Conservation (phyloP, 192 early-diverging fungal species). For the Jimgerdemannia flammicorona region DNA sequence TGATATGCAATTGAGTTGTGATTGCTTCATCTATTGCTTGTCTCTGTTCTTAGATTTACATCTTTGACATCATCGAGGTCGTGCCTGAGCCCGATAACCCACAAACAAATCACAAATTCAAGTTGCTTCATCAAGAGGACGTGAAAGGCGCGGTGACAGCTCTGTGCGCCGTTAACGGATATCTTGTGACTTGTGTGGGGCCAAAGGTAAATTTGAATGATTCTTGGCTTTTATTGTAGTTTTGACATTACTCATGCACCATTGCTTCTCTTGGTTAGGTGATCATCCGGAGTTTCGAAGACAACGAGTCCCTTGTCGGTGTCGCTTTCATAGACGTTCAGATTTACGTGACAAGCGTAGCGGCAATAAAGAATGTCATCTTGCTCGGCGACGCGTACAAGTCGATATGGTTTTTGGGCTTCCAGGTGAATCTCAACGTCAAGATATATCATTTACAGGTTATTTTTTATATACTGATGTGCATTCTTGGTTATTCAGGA, state of each 20-base stretch:
- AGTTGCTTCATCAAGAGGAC: slow-evolving; percentile 77
- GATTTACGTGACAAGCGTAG: slow-evolving; percentile 80
- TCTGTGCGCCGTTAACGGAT: slow-evolving; percentile 80
- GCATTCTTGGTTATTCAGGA: slow-evolving; percentile 47
- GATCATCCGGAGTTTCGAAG: slow-evolving; percentile 82
- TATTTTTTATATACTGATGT: neutral
- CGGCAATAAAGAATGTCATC: slow-evolving; percentile 84
- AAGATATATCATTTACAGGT: neutral
- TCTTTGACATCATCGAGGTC: slow-evolving; percentile 96
- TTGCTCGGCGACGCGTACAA: slow-evolving; percentile 84
- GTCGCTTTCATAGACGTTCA: slow-evolving; percentile 95
- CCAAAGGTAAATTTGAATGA: slow-evolving; percentile 55
- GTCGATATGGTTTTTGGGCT: slow-evolving; percentile 86
- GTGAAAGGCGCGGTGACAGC: slow-evolving; percentile 86
- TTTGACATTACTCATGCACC: neutral
- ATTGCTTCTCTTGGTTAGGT: slow-evolving; percentile 40
- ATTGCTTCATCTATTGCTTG: neutral
- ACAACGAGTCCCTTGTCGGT: slow-evolving; percentile 74
- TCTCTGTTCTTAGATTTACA: slow-evolving; percentile 56
- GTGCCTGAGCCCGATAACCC: slow-evolving; percentile 94
- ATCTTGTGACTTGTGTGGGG: slow-evolving; percentile 83
- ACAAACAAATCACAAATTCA: slow-evolving; percentile 90
- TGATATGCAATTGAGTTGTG: neutral
- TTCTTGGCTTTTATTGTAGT: slow-evolving; percentile 6
- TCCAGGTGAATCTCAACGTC: slow-evolving; percentile 59